phyloP scores from a whole-genome alignment of 1,284 basidiomycete species.

The Lignosus rhinocerotis region DNA sequence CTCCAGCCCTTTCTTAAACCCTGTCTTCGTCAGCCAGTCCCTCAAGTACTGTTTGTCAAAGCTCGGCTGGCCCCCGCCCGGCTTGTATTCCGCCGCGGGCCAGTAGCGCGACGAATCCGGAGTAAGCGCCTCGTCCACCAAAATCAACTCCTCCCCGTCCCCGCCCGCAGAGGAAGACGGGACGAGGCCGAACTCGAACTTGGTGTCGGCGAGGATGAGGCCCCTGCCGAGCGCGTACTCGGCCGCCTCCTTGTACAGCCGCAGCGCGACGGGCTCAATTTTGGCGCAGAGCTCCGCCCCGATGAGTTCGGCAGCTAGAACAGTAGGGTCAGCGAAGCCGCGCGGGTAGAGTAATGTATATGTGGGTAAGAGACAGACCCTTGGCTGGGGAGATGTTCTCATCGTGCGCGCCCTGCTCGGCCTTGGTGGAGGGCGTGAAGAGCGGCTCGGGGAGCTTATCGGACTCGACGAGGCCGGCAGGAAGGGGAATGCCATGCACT shows the following conservation, averaged over 20 bases:
- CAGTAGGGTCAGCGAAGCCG: not conserved
- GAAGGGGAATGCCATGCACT: conserved; percentile 84
- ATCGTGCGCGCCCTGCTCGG: conserved; percentile 92
- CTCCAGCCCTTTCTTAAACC: conserved; percentile 81
- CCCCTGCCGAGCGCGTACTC: conserved; percentile 77
- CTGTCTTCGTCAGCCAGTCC: conserved; percentile 80
- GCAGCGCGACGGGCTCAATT: conserved; percentile 61
- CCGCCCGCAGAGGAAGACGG: conserved; percentile 33
- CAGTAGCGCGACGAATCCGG: conserved; percentile 98
- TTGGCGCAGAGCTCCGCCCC: conserved; percentile 67
- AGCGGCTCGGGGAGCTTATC: conserved; percentile 81
- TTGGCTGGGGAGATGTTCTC: conserved; percentile 96
- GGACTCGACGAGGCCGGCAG: conserved; percentile 82
- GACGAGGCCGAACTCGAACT: conserved; percentile 77
- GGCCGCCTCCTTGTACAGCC: conserved; percentile 79
- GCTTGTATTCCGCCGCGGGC: conserved; percentile 75
- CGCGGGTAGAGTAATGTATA: not conserved
- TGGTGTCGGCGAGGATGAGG: conserved; percentile 95
- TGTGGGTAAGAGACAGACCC: conserved; percentile 45
- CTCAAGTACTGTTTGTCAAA: conserved; percentile 98
- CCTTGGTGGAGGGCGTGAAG: conserved; percentile 98
- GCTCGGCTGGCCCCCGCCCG: conserved; percentile 81
- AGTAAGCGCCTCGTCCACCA: conserved; percentile 95
- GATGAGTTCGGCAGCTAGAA: conserved; percentile 61
- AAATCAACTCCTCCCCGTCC: conserved; percentile 62